Conservation (phyloP, 495 filamentous ascomycete genomes). For the Neurospora sp. region DNA sequence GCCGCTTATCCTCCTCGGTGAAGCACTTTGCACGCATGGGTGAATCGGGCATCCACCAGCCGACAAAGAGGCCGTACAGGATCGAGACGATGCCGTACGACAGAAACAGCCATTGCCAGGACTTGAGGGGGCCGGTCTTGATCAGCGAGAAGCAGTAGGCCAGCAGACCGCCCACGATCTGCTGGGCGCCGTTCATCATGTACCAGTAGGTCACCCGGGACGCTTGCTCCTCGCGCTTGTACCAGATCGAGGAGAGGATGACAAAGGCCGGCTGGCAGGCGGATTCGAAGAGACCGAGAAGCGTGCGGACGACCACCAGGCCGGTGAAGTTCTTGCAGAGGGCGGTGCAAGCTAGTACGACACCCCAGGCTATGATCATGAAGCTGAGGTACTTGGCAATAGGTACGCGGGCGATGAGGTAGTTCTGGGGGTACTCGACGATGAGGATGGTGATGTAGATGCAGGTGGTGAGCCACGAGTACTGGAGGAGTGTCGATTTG, state of each 20-base stretch:
- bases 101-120: conserved; percentile 46
- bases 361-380: conserved; percentile 54
- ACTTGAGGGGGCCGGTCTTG: conserved; percentile 31
- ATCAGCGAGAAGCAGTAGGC: conserved; percentile 48
- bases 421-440: conserved; percentile 47
- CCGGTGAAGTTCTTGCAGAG: conserved; percentile 47
- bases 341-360: conserved; percentile 45
- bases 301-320: conserved; percentile 45
- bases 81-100: conserved; percentile 44
- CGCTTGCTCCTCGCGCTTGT: conserved; percentile 57
- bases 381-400: conserved; percentile 49
- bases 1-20: conserved; percentile 41
- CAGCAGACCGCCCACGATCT: conserved; percentile 45
- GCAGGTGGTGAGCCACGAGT: conserved; percentile 43
- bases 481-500: conserved; percentile 11
- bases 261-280: conserved; percentile 53
- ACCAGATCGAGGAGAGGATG: conserved; percentile 63
- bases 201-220: conserved; percentile 60
- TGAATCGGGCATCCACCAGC: conserved; percentile 53
- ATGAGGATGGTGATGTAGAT: conserved; percentile 45
- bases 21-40: conserved; percentile 53
- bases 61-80: conserved; percentile 45
- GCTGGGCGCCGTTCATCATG: conserved; percentile 56
- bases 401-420: conserved; percentile 39
- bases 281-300: conserved; percentile 61